A percentile compares a stretch with the other conserved stretches of the same genome.
Evolutionary conservation across 345 rosid species (phyloP).

Genomic region (Gossypium australe): DNA sequence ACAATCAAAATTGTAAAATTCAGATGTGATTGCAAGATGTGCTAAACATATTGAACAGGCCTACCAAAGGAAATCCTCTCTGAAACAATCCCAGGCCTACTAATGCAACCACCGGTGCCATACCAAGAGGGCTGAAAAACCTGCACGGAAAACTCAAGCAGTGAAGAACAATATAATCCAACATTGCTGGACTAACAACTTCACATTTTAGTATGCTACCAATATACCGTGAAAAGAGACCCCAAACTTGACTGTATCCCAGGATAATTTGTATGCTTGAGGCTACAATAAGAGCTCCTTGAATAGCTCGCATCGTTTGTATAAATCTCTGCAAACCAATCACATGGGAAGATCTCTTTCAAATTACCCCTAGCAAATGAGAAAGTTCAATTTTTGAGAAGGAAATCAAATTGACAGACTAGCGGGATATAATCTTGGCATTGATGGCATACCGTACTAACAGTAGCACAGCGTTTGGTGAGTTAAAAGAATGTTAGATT

Average conservation of each 20-base stretch:
- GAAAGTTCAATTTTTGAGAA: constrained; percentile 20
- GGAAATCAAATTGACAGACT: neutral
- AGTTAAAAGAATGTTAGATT: neutral
- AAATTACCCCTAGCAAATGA: constrained; percentile 37
- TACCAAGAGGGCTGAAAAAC: constrained; percentile 77
- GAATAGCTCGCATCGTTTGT: constrained; percentile 84
- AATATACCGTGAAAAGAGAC: constrained; percentile 71
- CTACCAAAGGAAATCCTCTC: constrained; percentile 83
- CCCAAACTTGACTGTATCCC: constrained; percentile 89
- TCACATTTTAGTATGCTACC: neutral
- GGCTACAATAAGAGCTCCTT: constrained; percentile 91
- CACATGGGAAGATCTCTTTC: constrained; percentile 41
- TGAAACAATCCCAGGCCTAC: constrained; percentile 91
- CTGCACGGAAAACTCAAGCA: constrained; percentile 32
- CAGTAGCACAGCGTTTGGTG: neutral
- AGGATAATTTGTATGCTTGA: constrained; percentile 82
- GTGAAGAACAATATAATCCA: neutral
- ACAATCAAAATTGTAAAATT: neutral
- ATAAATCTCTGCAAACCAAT: constrained; percentile 80
- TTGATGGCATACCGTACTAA: neutral
- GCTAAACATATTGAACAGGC: neutral
- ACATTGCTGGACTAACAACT: neutral
- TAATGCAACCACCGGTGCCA: constrained; percentile 87
- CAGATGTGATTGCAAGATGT: neutral
- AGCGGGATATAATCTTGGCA: constrained; percentile 7